phyloP scores from a whole-genome alignment of 2,329 filamentous ascomycete genomes.

The Sordariomycetes sp. region DNA sequence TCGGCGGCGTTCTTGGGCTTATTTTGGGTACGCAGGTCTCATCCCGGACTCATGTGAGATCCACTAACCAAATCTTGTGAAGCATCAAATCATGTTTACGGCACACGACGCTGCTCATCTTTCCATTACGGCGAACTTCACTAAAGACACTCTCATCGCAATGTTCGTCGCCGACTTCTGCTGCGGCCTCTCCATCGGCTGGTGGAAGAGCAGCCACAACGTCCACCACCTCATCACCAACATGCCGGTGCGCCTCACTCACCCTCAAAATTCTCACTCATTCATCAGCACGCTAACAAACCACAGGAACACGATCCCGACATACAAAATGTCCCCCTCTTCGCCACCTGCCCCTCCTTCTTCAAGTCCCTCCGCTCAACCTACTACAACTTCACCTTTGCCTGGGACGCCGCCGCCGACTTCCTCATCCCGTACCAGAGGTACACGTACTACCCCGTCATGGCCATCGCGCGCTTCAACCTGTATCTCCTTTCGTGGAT shows the following conservation, averaged over 20 bases:
- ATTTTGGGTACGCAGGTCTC: slow-evolving; percentile 36
- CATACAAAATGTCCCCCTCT: slow-evolving; percentile 55
- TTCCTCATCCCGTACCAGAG: slow-evolving; percentile 46
- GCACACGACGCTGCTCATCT: slow-evolving; percentile 53
- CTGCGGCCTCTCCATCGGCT: slow-evolving; percentile 52
- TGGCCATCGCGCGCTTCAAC: slow-evolving; percentile 59
- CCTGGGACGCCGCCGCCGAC: slow-evolving; percentile 48
- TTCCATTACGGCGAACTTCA: slow-evolving; percentile 47
- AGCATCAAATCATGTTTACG: slow-evolving; percentile 58
- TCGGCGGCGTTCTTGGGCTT: slow-evolving; percentile 45
- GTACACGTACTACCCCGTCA: slow-evolving; percentile 56
- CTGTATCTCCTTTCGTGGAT: slow-evolving; percentile 55
- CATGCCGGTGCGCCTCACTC: slow-evolving; percentile 29
- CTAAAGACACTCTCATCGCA: slow-evolving; percentile 43
- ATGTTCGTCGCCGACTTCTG: slow-evolving; percentile 52
- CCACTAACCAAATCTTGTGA: neutral
- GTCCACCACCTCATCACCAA: slow-evolving; percentile 57
- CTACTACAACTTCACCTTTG: slow-evolving; percentile 53
- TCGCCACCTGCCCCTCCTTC: slow-evolving; percentile 53
- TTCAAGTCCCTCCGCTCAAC: slow-evolving; percentile 49
- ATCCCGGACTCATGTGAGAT: neutral
- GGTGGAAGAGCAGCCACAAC: slow-evolving; percentile 60
- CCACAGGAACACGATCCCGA: slow-evolving; percentile 40
- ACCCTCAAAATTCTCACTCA: neutral
- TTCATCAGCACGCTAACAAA: slow-evolving; percentile 6